A percentile compares a stretch with the other conserved stretches of the same genome.
phyloP scores from a whole-genome alignment of 1,139 yeast genomes.

The Candida anutae region DNA sequence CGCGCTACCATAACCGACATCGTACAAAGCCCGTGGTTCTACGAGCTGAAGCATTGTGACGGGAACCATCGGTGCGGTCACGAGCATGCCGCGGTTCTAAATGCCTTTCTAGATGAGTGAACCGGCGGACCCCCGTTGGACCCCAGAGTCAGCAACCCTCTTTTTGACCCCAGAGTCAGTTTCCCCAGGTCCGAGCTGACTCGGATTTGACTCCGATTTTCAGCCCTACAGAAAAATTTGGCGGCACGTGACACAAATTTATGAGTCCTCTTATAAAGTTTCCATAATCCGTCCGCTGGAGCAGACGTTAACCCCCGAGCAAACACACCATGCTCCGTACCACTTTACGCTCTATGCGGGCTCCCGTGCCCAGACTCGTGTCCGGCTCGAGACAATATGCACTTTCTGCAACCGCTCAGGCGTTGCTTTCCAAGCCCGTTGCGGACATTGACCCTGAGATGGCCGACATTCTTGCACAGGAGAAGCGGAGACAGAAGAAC shows the following conservation, averaged over 20 bases:
- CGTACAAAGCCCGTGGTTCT: neutral
- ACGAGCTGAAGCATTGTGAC: neutral
- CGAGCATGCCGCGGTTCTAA: neutral
- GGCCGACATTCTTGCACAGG: conserved; percentile 63
- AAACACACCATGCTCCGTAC: conserved; percentile 11
- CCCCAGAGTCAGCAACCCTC: neutral
- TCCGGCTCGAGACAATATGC: conserved; percentile 30
- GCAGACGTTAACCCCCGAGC: neutral
- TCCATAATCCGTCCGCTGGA: no score
- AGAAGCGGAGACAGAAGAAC: conserved; percentile 76
- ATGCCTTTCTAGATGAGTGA: neutral
- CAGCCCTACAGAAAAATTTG: no score
- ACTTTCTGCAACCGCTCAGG: conserved; percentile 40
- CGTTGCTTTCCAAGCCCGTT: conserved; percentile 56
- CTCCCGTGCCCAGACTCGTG: conserved; percentile 9
- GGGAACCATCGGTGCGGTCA: neutral
- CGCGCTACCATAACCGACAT: neutral
- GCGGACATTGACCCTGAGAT: conserved; percentile 78
- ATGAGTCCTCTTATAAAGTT: no score
- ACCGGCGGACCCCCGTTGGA: no score
- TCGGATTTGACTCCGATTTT: no score
- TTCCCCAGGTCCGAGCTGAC: no score
- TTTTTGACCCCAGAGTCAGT: neutral
- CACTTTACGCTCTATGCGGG: conserved; percentile 17
- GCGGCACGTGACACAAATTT: no score